Evolutionary conservation across 345 rosid genomes (phyloP).

Genomic region (Aethionema arabicum): DNA sequence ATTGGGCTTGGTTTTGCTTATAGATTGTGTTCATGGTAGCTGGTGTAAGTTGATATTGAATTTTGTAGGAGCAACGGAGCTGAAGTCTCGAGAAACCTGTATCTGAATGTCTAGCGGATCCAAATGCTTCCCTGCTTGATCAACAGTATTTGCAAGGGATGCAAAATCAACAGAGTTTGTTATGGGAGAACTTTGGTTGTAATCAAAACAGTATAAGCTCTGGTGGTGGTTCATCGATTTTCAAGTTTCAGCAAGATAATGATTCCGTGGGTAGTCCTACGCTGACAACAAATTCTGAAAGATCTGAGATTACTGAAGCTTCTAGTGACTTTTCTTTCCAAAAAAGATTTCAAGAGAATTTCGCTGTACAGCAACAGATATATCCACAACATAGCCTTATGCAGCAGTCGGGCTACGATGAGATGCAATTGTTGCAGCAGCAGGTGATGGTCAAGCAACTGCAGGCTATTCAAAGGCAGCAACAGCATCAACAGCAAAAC

Average conservation of each 20-base stretch:
- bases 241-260: constrained; percentile 38
- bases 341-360: constrained; percentile 44
- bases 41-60: neutral
- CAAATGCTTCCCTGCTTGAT: constrained; percentile 35
- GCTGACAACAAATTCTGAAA: constrained; percentile 46
- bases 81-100: constrained; percentile 32
- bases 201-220: constrained; percentile 35
- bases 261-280: constrained; percentile 43
- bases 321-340: constrained; percentile 42
- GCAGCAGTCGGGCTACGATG: constrained; percentile 62
- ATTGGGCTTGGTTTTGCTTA: neutral
- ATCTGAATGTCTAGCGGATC: constrained; percentile 30
- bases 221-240: constrained; percentile 23
- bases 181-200: constrained; percentile 27
- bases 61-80: constrained; percentile 26
- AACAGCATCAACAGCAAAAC: constrained; percentile 43
- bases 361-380: constrained; percentile 36
- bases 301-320: constrained; percentile 44
- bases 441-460: constrained; percentile 64
- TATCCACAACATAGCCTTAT: constrained; percentile 36
- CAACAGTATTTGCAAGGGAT: constrained; percentile 36
- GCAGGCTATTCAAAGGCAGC: constrained; percentile 75
- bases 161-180: constrained; percentile 30
- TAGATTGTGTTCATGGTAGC: neutral
- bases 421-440: constrained; percentile 68